Evolutionary conservation across 805 yeast genomes (phyloP).

Genomic region (Middelhovenomyces tepae): DNA sequence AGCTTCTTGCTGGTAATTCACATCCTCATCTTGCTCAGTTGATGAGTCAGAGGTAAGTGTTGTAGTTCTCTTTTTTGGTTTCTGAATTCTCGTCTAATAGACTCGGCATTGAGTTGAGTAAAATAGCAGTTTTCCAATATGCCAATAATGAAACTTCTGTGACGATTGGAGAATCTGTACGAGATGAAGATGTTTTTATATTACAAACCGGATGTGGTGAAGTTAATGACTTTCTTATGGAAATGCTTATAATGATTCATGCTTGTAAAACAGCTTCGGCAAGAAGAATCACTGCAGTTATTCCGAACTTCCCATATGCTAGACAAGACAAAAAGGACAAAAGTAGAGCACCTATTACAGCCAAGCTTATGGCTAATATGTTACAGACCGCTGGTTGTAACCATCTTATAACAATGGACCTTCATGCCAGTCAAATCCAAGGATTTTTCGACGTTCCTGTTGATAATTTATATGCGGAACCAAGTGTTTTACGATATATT

Average conservation of each 20-base stretch:
- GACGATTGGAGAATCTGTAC: conserved; percentile 74
- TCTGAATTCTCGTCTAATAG: conserved; percentile 17
- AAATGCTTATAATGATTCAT: conserved; percentile 77
- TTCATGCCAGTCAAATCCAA: conserved; percentile 96
- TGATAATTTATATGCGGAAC: conserved; percentile 92
- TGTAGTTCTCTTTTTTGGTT: not conserved
- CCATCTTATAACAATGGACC: conserved; percentile 93
- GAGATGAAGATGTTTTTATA: conserved; percentile 85
- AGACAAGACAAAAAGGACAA: conserved; percentile 97
- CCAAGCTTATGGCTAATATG: conserved; percentile 86
- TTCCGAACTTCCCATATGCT: conserved; percentile 95
- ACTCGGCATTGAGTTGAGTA: conserved; percentile 59
- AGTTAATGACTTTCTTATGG: conserved; percentile 81
- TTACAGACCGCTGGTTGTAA: conserved; percentile 90
- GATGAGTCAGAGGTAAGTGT: conserved; percentile 44
- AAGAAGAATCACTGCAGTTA: conserved; percentile 83
- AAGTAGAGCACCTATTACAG: conserved; percentile 92
- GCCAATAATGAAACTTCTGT: conserved; percentile 86
- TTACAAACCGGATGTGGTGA: conserved; percentile 81
- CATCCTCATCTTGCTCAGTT: conserved; percentile 76
- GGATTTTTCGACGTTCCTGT: conserved; percentile 95
- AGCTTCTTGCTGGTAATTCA: conserved; percentile 61
- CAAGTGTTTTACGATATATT: conserved; percentile 76
- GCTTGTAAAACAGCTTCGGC: conserved; percentile 97
- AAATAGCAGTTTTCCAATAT: conserved; percentile 74